A percentile compares a stretch with the other conserved stretches of the same genome.
Conservation (phyloP, 2,329 filamentous ascomycete species). For the Juglanconis sp. region DNA sequence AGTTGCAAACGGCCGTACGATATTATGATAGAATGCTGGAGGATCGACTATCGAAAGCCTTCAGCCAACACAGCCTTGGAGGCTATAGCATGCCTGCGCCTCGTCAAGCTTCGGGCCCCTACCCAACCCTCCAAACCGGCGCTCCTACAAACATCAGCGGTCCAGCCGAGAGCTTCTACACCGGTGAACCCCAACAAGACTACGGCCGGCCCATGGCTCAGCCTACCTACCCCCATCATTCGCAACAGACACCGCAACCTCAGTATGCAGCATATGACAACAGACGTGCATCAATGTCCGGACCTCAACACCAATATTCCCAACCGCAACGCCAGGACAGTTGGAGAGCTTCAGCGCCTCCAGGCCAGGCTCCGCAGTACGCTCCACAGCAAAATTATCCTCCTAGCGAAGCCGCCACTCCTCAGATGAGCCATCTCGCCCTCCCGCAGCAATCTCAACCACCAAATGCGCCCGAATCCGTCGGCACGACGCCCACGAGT, state of each 20-base stretch:
- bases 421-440: constrained; percentile 27
- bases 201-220: constrained; percentile 47
- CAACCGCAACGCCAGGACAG: constrained; percentile 47
- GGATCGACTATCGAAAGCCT: constrained; percentile 88
- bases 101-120: constrained; percentile 58
- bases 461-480: constrained; percentile 30
- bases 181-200: constrained; percentile 53
- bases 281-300: constrained; percentile 37
- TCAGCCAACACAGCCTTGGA: constrained; percentile 73
- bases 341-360: constrained; percentile 44
- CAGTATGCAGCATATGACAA: constrained; percentile 45
- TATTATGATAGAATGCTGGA: constrained; percentile 99
- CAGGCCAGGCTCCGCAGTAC: constrained; percentile 36
- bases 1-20: constrained; percentile 90
- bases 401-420: constrained; percentile 30
- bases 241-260: constrained; percentile 41
- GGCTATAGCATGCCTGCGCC: constrained; percentile 58
- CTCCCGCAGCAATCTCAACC: constrained; percentile 28
- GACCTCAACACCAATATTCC: constrained; percentile 41
- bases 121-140: constrained; percentile 65
- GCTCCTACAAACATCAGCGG: constrained; percentile 41
- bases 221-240: constrained; percentile 50
- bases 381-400: constrained; percentile 30
- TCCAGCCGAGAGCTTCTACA: constrained; percentile 79
- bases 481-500: constrained; percentile 32